Percentiles rank a stretch among this genome's conserved stretches.
phyloP scores from a whole-genome alignment of 345 rosid genomes.

The Brassica cretica region DNA sequence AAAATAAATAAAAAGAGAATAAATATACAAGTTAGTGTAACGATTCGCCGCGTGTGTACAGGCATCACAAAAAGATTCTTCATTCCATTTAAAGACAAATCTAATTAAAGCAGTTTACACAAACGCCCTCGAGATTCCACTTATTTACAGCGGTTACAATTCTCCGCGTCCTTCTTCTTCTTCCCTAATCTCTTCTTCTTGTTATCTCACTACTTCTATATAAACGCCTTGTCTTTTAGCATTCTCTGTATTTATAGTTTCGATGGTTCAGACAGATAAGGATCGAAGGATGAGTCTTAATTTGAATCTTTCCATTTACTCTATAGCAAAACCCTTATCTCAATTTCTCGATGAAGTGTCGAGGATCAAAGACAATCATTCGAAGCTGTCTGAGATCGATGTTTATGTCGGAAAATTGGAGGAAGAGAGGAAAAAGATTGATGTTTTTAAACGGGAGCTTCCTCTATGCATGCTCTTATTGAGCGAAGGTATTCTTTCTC shows the following conservation, averaged over 20 bases:
- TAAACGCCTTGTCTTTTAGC: constrained; percentile 12
- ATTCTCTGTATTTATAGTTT: constrained; percentile 35
- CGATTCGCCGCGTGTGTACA: constrained; percentile 60
- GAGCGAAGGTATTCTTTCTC: constrained; percentile 49
- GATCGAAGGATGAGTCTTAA: constrained; percentile 58
- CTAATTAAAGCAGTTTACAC: neutral
- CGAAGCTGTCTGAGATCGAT: constrained; percentile 48
- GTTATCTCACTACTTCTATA: constrained; percentile 29
- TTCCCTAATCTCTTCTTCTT: constrained; percentile 42
- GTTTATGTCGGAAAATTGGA: constrained; percentile 56
- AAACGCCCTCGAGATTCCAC: constrained; percentile 35
- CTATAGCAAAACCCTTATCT: constrained; percentile 49
- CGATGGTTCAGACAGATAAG: constrained; percentile 37
- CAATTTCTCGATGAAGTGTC: constrained; percentile 56
- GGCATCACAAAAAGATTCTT: constrained; percentile 42
- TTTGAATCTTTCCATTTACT: constrained; percentile 59
- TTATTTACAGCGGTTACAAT: constrained; percentile 37
- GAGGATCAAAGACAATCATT: constrained; percentile 36
- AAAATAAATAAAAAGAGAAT: neutral
- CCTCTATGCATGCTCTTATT: constrained; percentile 77
- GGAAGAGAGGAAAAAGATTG: constrained; percentile 70
- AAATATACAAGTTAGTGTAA: constrained; percentile 24
- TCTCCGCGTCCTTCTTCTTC: constrained; percentile 45
- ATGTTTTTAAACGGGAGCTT: constrained; percentile 71
- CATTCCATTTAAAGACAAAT: constrained; percentile 37